Evolutionary conservation across 176 grass and related monocot genomes (phyloP), one percentile per base, ranked within the genome.

Genomic region (Oryza nivara): DNA sequence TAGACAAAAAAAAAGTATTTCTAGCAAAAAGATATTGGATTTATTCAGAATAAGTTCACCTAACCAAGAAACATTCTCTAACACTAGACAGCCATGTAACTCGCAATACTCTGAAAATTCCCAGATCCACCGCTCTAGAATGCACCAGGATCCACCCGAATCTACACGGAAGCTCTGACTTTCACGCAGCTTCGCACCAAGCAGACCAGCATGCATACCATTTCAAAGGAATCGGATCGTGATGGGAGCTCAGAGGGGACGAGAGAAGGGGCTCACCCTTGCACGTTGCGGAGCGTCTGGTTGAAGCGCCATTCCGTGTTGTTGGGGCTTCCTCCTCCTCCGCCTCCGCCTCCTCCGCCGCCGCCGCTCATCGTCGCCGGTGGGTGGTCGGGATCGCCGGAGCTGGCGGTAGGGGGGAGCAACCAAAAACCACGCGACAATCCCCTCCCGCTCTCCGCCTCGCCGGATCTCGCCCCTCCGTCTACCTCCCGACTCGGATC

Each of bases 241-340:
- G n/a, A 76, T 13, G 11, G 12, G 19, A 68, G 3, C 9, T 70
- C 34, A 4, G 56, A 65, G 54, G 52, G 54, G 0, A 13, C 7
- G 43, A 80, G 26, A 30, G 35, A 79, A 17, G 58, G 5, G 6
- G 26, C 82, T 77, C 60, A 94, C 88, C 92, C 86, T 84, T 91
- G 92, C 43, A 93, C 88, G n/a, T 86, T 90, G 34, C 74, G 72
- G 28, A 91, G 88, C 8, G 86, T 93, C 73, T 93, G 86, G 52
- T 93, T 93, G 79, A 94, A 91, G n/a, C 86, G 73, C 92, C 92
- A 88, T 74, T 93, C 88, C 23, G 87, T 70, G 88, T 88, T 93
- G 13, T 91, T 93, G 1, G 88, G 75, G 41, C 79, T 90, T 25
- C 83, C 71, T 38, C 71, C n/a, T 22, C 54, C 54, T 60, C 56